Percentiles rank a stretch among this genome's conserved stretches.
These are phyloP conservation scores for Lasiodiplodia citricola DNA, from an alignment of 2,329 filamentous ascomycete genomes.

Conservation along the genomic window DNA sequence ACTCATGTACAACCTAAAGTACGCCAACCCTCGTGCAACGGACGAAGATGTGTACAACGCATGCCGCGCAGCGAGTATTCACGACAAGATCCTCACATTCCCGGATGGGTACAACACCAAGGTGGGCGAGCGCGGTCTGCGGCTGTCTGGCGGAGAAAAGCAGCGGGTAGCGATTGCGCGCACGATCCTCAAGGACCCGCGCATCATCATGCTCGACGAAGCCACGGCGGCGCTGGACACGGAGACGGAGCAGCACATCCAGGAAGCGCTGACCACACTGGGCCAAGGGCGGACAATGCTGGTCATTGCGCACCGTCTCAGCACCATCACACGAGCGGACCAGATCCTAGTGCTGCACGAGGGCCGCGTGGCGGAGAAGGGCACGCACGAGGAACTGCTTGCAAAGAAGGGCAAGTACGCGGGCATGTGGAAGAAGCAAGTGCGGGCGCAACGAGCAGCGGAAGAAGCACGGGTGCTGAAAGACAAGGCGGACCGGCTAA, in stretches of 20 bases:
- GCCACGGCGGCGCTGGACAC: constrained; percentile 91
- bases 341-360: constrained; percentile 62
- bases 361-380: constrained; percentile 57
- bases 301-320: constrained; percentile 80
- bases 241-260: constrained; percentile 91
- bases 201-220: constrained; percentile 91
- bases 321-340: constrained; percentile 61
- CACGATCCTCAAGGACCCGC: constrained; percentile 89
- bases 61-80: constrained; percentile 85
- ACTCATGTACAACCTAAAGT: constrained; percentile 92
- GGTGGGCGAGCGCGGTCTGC: constrained; percentile 86
- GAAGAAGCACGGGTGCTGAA: constrained; percentile 56
- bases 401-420: constrained; percentile 53
- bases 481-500: constrained; percentile 55
- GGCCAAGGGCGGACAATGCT: constrained; percentile 88
- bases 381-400: constrained; percentile 58
- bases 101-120: constrained; percentile 88
- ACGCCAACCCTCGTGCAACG: constrained; percentile 80
- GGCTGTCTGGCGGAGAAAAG: constrained; percentile 89
- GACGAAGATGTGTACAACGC: constrained; percentile 83
- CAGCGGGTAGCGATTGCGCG: constrained; percentile 92
- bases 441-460: constrained; percentile 55
- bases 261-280: constrained; percentile 80
- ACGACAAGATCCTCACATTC: constrained; percentile 88
- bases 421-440: constrained; percentile 60